Evolutionary conservation across 108 stramenopile species (phyloP).

Genomic region (Cylindrotheca closterium): DNA sequence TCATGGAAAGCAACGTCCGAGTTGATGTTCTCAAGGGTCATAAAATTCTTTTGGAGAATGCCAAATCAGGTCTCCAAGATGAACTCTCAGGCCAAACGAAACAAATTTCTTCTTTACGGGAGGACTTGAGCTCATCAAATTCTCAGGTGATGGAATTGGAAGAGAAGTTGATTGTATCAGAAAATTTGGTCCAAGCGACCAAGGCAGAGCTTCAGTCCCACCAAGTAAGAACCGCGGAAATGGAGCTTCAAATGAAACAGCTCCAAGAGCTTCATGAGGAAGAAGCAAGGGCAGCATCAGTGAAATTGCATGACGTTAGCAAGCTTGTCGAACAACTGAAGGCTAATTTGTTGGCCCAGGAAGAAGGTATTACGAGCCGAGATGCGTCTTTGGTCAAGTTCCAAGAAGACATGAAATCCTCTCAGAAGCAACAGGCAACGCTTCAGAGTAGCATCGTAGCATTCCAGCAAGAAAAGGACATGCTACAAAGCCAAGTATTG

Average conservation of each 20-base stretch:
- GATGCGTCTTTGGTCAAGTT: neutral
- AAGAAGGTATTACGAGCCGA: neutral
- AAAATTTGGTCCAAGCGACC: neutral
- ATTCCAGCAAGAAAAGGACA: neutral
- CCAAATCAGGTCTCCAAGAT: neutral
- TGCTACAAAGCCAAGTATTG: neutral
- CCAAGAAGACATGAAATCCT: neutral
- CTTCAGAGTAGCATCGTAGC: neutral
- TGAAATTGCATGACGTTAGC: neutral
- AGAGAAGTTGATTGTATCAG: neutral
- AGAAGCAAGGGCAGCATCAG: neutral
- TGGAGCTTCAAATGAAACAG: neutral
- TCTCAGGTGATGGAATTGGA: no score
- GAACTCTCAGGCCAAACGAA: neutral
- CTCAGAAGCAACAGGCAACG: neutral
- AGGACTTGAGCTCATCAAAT: no score
- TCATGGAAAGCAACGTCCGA: conserved; percentile 17
- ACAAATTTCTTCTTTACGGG: neutral
- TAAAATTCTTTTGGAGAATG: conserved; percentile 21
- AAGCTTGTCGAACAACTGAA: neutral
- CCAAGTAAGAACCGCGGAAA: neutral
- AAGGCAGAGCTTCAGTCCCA: neutral
- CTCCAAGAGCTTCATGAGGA: neutral
- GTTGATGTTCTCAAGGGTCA: conserved; percentile 26
- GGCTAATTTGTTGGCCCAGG: neutral